Evolutionary conservation across 345 rosid species (phyloP), one percentile per base, ranked within the genome.

Genomic region (Citrus unshiu): DNA sequence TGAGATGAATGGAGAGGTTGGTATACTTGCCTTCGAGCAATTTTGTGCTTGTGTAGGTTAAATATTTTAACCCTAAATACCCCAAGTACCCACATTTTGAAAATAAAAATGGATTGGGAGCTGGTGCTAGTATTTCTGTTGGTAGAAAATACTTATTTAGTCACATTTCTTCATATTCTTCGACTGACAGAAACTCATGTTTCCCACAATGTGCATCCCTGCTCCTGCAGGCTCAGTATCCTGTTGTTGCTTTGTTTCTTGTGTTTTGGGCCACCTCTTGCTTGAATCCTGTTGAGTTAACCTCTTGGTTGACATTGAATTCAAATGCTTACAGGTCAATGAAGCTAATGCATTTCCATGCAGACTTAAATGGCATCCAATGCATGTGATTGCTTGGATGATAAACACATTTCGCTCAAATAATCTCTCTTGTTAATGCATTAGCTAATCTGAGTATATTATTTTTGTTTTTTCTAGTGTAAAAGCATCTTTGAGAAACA

Each of bases 1-100:
- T 69, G 98, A 96, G 90, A 96, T 96, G 98, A 96, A 96, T 86
- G 97, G 97, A 73, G 88, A 94, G 95, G 98, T 96, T 74, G 83
- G 91, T 64, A 22, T 70, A 68, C 63, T 59, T 70, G 9, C 74
- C 61, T 56, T 46, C 51, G 1, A 60, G 27, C 16, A 14, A 30
- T 35, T 32, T 68, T 74, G 25, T 74, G 57, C 46, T 72, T 81
- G 43, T 64, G 63, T 30, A 18, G 46, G 65, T 37, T 43, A 35
- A 77, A 56, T 68, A 4, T 14, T 39, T 39, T 68, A 2, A 2
- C 60, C 54, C 14, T 35, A 60, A 12, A 21, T 7, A n/a, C n/a
- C 51, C 30, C 7, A 58, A 6, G 22, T n/a, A 70, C 30, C 21
- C 27, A 32, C 60, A 30, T 54, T 61, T 21, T 72, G 29, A 30